phyloP scores from a whole-genome alignment of 2,329 filamentous ascomycete genomes.

The Fusarium continuum region DNA sequence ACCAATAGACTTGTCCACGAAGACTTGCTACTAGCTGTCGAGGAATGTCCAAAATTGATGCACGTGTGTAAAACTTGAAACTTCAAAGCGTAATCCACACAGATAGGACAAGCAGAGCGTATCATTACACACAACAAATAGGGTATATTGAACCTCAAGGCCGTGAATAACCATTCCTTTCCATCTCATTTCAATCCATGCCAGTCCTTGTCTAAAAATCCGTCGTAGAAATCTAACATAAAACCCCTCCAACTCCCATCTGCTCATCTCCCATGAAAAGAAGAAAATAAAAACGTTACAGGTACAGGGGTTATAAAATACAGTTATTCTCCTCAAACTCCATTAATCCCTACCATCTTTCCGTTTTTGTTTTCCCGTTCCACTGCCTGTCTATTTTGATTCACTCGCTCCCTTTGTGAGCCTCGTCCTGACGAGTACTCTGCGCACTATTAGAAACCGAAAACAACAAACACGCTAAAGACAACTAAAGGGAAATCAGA shows the following conservation, averaged over 20 bases:
- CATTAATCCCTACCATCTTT: slow-evolving; percentile 20
- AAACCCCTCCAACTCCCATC: background rate
- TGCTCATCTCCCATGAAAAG: slow-evolving; percentile 6
- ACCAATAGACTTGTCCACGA: background rate
- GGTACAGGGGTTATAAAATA: slow-evolving; percentile 23
- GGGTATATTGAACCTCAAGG: slow-evolving; percentile 5
- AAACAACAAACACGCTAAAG: slow-evolving; percentile 24
- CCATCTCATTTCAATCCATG: slow-evolving; percentile 3
- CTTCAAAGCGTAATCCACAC: too few relatives aligned
- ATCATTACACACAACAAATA: background rate
- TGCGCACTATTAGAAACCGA: slow-evolving; percentile 7
- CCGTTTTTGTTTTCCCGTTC: slow-evolving; percentile 14
- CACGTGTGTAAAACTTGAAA: too few relatives aligned
- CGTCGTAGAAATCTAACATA: slow-evolving; percentile 25
- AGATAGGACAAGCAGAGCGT: background rate
- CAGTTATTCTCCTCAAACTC: slow-evolving; percentile 15
- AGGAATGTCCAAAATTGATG: too few relatives aligned
- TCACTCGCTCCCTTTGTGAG: slow-evolving; percentile 7
- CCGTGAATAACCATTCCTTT: background rate
- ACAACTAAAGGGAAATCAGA: slow-evolving; percentile 20
- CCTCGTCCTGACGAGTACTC: slow-evolving; percentile 25
- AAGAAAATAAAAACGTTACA: too few relatives aligned
- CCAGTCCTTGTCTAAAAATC: slow-evolving; percentile 26
- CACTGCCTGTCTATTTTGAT: slow-evolving; percentile 33
- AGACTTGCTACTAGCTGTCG: background rate